Conservation (phyloP, 2,329 filamentous ascomycete species). For the Blumeria graminis region DNA sequence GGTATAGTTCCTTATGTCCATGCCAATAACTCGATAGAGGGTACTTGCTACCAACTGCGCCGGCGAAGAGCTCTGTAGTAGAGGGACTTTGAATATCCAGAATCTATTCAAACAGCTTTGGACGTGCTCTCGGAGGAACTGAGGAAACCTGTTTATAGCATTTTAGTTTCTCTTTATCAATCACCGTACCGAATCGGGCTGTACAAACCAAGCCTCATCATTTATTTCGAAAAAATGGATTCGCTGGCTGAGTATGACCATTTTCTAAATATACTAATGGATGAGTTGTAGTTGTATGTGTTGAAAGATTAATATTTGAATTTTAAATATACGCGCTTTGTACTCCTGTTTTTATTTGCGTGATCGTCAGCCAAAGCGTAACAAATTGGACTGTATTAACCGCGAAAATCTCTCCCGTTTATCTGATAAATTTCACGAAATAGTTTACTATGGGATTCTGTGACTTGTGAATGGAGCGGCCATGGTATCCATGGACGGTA, state of each 20-base stretch:
- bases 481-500: too few relatives aligned
- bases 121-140: constrained; percentile 36
- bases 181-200: background rate
- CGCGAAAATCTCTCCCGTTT: too few relatives aligned
- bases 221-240: constrained; percentile 44
- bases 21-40: constrained; percentile 26
- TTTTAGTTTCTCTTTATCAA: background rate
- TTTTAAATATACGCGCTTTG: too few relatives aligned
- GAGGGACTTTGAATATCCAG: constrained; percentile 35
- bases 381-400: too few relatives aligned
- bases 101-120: constrained; percentile 39
- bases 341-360: too few relatives aligned
- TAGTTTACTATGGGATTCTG: too few relatives aligned
- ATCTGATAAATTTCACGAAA: too few relatives aligned
- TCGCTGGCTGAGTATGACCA: constrained; percentile 28
- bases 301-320: too few relatives aligned
- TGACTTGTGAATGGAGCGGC: too few relatives aligned
- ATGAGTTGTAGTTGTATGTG: too few relatives aligned
- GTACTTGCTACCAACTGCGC: constrained; percentile 34
- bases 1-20: constrained; percentile 26
- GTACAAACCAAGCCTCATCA: constrained; percentile 35
- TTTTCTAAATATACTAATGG: constrained; percentile 7
- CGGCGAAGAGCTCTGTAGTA: constrained; percentile 31
- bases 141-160: constrained; percentile 30
- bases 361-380: too few relatives aligned